Percentiles rank a stretch among this genome's conserved stretches.
These are phyloP conservation scores for Cyphellophora attinorum DNA, from an alignment of 2,329 filamentous ascomycete species.

Conservation along the genomic window DNA sequence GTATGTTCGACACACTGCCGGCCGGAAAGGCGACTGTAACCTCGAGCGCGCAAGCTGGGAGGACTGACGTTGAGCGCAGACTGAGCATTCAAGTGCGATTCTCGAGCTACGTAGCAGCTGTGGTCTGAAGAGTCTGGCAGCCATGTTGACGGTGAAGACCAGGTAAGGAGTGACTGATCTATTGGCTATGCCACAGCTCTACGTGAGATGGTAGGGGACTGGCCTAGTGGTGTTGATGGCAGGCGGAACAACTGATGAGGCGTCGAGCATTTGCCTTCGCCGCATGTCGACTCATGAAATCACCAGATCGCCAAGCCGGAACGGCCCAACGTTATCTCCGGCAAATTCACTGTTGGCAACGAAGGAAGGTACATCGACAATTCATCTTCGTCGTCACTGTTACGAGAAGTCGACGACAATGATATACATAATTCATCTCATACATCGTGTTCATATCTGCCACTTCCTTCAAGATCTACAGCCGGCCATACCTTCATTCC, in stretches of 20 bases:
- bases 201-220: conserved; percentile 1
- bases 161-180: not conserved
- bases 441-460: too few relatives aligned
- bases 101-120: conserved; percentile 31
- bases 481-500: too few relatives aligned
- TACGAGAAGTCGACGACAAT: too few relatives aligned
- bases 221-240: not conserved
- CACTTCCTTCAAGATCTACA: too few relatives aligned
- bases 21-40: conserved; percentile 29
- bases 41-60: conserved; percentile 28
- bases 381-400: too few relatives aligned
- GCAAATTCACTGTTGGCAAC: too few relatives aligned
- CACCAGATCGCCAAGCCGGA: too few relatives aligned
- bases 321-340: too few relatives aligned
- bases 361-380: too few relatives aligned
- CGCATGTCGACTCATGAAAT: not conserved
- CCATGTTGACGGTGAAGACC: conserved; percentile 8
- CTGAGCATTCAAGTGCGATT: conserved; percentile 43
- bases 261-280: not conserved
- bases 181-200: not conserved
- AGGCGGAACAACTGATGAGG: not conserved
- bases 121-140: conserved; percentile 17
- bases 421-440: too few relatives aligned
- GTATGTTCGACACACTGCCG: conserved; percentile 29
- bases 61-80: conserved; percentile 34